These are phyloP conservation scores for Ceratocystis diversiconidia DNA, from an alignment of 2,329 filamentous ascomycete species.

Conservation along the genomic window DNA sequence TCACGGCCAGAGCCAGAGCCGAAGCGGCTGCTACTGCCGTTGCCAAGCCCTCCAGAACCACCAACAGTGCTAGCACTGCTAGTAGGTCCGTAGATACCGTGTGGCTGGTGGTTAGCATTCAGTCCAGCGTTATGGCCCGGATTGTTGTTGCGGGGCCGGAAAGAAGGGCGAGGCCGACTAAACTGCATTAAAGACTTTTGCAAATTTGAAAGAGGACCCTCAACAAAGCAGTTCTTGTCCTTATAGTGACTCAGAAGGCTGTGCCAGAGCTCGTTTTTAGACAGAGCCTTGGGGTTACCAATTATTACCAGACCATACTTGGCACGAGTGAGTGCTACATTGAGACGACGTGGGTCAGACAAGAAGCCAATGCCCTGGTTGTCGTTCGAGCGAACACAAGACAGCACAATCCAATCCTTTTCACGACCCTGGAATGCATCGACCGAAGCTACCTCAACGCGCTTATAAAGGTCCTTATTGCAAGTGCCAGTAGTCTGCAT, in stretches of 20 bases:
- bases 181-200: slow-evolving; percentile 92
- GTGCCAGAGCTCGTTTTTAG: slow-evolving; percentile 97
- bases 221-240: slow-evolving; percentile 87
- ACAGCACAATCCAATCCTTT: slow-evolving; percentile 97
- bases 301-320: slow-evolving; percentile 95
- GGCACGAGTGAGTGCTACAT: slow-evolving; percentile 89
- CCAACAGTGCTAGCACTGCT: background rate
- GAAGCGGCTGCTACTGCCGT: slow-evolving; percentile 22
- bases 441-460: slow-evolving; percentile 94
- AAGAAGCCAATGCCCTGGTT: slow-evolving; percentile 98
- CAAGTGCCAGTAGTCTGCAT: slow-evolving; percentile 97
- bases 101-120: background rate
- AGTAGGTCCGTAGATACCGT: slow-evolving; percentile 20
- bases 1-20: slow-evolving; percentile 33
- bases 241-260: slow-evolving; percentile 92
- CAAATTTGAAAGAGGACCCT: slow-evolving; percentile 89
- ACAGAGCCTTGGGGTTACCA: slow-evolving; percentile 91
- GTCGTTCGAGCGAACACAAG: slow-evolving; percentile 95
- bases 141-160: slow-evolving; percentile 42
- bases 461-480: slow-evolving; percentile 97
- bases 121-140: slow-evolving; percentile 5
- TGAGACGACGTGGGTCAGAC: slow-evolving; percentile 91
- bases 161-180: slow-evolving; percentile 80
- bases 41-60: slow-evolving; percentile 13
- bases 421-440: slow-evolving; percentile 98